Base-by-base conservation (phyloP, 176 grass and related monocot species). In the Rhipidocladum racemiflorum region DNA sequence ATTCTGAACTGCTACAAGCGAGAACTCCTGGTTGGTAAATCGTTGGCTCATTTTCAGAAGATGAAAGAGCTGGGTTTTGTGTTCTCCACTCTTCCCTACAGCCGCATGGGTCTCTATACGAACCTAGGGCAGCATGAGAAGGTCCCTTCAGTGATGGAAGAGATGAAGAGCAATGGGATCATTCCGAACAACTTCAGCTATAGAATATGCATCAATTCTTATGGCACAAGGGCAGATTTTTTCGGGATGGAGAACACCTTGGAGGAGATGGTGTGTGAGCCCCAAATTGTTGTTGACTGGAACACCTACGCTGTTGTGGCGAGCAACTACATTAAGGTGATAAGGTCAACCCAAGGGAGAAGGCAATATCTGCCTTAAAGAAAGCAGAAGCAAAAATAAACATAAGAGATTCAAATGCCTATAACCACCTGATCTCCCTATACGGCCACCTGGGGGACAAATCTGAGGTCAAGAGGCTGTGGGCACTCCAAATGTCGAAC, bases 111-210 rank as follows among this genome's bases (percentile, higher is more conserved):
- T 59, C 88, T 92, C 27, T 94, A 97, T 62, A 90, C 94, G 34
- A 90, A 88, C 42, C 66, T 89, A 23, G 89, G 85, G 44, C 85
- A 92, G 84, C 88, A 94, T 43, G 94, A 97, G 63, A 94, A 81
- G 80, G 94, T 97, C 25, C 91, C 80, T 65, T 78, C 77, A 12
- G 88, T 97, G 45, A 91, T 94, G 7, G 80, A 85, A 20, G 73
- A 97, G 46, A 97, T 97, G 94, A 90, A 91, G 77, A 62, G 80
- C 29, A 81, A 90, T 56, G 84, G 92, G 38, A 83, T 97, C 53
- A 65, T 90, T 67, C 94, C 94, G 54, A 85, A 94, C 75, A 92
- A 92, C 72, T 97, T 92, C 56, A 97, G 92, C 64, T 97, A 97
- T 61, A 90, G 83, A 84, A 92, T 92, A 66, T 97, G 92, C 77